A percentile compares a stretch with the other conserved stretches of the same genome.
Evolutionary conservation across 2,329 filamentous ascomycete genomes (phyloP).

Genomic region (Pseudogymnoascus sp.): DNA sequence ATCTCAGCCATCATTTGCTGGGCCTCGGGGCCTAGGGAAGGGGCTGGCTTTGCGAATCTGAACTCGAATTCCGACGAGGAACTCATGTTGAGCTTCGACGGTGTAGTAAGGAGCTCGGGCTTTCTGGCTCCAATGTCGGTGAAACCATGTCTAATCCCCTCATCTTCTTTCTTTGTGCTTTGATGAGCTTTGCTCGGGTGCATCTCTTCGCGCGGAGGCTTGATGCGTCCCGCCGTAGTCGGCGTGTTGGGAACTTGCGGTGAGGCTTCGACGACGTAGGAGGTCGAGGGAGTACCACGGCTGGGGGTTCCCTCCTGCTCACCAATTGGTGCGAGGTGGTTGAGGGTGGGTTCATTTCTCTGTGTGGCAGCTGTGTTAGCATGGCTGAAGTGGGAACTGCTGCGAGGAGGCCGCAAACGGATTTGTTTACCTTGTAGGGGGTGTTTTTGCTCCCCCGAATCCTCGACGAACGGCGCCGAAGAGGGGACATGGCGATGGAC

Average conservation of each 20-base stretch:
- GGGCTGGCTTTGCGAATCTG: constrained; percentile 48
- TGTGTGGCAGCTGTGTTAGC: constrained; percentile 6
- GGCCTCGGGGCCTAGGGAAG: constrained; percentile 54
- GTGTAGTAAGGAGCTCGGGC: constrained; percentile 42
- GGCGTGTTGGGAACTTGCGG: constrained; percentile 44
- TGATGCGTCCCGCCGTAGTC: constrained; percentile 54
- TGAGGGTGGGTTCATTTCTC: constrained; percentile 10
- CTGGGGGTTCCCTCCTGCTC: constrained; percentile 26
- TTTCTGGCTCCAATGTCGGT: constrained; percentile 51
- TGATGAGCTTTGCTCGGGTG: constrained; percentile 77
- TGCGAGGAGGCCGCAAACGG: neutral
- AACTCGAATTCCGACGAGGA: constrained; percentile 60
- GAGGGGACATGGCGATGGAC: constrained; percentile 11
- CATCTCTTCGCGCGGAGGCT: constrained; percentile 69
- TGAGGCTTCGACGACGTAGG: constrained; percentile 21
- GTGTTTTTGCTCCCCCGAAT: constrained; percentile 24
- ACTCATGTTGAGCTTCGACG: constrained; percentile 48
- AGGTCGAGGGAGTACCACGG: constrained; percentile 17
- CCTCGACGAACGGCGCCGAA: constrained; percentile 28
- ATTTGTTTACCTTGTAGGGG: constrained; percentile 25
- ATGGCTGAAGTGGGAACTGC: neutral
- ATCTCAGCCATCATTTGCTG: constrained; percentile 58
- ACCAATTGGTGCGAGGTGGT: constrained; percentile 23
- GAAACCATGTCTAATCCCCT: constrained; percentile 76
- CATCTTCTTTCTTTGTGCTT: constrained; percentile 69